These are phyloP conservation scores for Paecilomyces sp. DNA, from an alignment of 2,329 filamentous ascomycete species.

Conservation along the genomic window DNA sequence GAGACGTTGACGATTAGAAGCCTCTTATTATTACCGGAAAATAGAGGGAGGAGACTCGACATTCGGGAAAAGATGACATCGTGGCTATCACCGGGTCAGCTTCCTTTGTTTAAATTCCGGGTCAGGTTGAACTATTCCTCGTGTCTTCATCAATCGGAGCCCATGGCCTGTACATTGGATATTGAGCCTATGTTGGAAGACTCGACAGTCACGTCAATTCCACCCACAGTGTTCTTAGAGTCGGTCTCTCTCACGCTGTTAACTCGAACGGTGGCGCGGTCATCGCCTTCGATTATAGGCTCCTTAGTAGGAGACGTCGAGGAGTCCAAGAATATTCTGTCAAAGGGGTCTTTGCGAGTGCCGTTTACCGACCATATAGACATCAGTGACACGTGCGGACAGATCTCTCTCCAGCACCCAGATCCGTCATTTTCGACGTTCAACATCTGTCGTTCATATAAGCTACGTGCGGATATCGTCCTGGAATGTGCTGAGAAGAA, in stretches of 20 bases:
- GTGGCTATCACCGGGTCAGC: constrained; percentile 7
- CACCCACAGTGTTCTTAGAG: not conserved
- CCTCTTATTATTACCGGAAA: constrained; percentile 6
- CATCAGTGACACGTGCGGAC: constrained; percentile 5
- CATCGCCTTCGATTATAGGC: constrained; percentile 8
- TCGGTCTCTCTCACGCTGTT: constrained; percentile 2
- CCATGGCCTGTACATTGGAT: constrained; percentile 3
- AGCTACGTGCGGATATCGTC: constrained; percentile 1
- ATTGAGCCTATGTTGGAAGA: not conserved
- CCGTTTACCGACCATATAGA: constrained; percentile 1
- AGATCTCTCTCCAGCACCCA: constrained; percentile 3
- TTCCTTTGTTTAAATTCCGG: constrained; percentile 9
- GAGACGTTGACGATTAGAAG: constrained; percentile 1
- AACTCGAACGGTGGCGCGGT: constrained; percentile 6
- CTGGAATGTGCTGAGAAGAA: not conserved
- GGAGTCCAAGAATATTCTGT: not conserved
- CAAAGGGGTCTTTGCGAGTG: not conserved
- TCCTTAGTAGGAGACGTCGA: constrained; percentile 1
- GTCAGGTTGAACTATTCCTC: constrained; percentile 6
- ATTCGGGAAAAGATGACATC: constrained; percentile 7
- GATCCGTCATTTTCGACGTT: constrained; percentile 9
- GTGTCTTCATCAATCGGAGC: constrained; percentile 1
- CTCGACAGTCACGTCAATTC: not conserved
- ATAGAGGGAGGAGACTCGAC: constrained; percentile 4
- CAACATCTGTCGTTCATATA: constrained; percentile 5